Evolutionary conservation across 495 filamentous ascomycete genomes (phyloP).

Genomic region (Staphylotrichum longicolle): DNA sequence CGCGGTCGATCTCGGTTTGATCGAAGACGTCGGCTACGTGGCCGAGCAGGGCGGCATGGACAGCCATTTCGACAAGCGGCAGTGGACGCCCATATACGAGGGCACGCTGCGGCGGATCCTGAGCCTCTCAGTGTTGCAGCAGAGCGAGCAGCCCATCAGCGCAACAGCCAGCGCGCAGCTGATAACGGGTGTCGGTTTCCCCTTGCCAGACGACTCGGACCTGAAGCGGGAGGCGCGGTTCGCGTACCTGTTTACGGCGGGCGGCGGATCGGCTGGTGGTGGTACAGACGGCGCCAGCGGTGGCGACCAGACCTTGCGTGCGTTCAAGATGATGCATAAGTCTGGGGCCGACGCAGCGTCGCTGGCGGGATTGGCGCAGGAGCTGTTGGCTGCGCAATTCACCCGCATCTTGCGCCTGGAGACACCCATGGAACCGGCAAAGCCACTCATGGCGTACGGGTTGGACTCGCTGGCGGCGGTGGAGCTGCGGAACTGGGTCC

Average conservation of each 20-base stretch:
- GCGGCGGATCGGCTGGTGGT: neutral
- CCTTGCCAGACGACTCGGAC: constrained; percentile 20
- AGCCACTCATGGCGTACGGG: constrained; percentile 22
- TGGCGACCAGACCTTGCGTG: constrained; percentile 7
- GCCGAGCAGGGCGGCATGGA: constrained; percentile 16
- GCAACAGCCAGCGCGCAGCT: constrained; percentile 20
- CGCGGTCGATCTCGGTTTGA: constrained; percentile 28
- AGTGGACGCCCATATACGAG: neutral
- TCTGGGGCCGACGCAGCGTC: constrained; percentile 8
- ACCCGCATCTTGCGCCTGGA: constrained; percentile 17
- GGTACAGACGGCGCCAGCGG: neutral
- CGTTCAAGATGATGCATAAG: constrained; percentile 12
- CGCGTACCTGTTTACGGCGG: constrained; percentile 1
- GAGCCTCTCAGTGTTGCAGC: constrained; percentile 35
- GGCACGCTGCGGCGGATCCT: constrained; percentile 30
- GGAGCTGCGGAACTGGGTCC: constrained; percentile 15
- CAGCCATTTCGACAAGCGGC: neutral
- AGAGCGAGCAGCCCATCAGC: constrained; percentile 18
- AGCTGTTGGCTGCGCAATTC: constrained; percentile 6
- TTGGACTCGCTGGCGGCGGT: constrained; percentile 20
- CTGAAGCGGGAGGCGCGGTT: constrained; percentile 17
- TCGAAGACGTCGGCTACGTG: constrained; percentile 30
- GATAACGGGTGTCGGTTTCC: constrained; percentile 32
- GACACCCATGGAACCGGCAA: constrained; percentile 15
- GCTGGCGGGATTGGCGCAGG: constrained; percentile 8